Percentiles rank a stretch among this genome's conserved stretches.
These are phyloP conservation scores for Cladophialophora psammophila DNA, from an alignment of 2,329 filamentous ascomycete species.

Conservation along the genomic window DNA sequence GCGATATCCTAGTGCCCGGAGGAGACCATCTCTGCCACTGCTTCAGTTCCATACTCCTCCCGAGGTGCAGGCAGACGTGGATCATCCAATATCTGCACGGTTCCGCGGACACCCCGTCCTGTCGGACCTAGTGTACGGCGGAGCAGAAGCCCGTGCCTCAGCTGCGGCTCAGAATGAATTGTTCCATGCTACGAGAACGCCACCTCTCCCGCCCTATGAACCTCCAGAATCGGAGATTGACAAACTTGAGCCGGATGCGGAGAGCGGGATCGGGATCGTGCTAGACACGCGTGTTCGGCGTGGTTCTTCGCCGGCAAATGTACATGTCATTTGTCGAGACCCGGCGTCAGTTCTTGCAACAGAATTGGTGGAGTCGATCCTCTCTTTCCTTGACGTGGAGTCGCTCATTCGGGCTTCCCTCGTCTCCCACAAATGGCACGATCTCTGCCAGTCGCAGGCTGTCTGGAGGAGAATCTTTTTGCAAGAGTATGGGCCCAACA, in stretches of 20 bases:
- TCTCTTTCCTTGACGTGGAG: conserved; percentile 65
- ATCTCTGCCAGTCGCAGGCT: conserved; percentile 62
- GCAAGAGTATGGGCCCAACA: conserved; percentile 55
- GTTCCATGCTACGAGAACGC: conserved; percentile 40
- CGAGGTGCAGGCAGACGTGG: conserved; percentile 18
- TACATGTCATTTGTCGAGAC: conserved; percentile 55
- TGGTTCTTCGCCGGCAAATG: conserved; percentile 46
- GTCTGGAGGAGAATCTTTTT: conserved; percentile 71
- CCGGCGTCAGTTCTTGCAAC: conserved; percentile 63
- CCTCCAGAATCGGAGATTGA: conserved; percentile 39
- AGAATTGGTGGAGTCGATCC: conserved; percentile 66
- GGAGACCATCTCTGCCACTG: conserved; percentile 39
- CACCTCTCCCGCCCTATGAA: conserved; percentile 41
- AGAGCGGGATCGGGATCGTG: conserved; percentile 58
- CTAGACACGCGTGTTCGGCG: conserved; percentile 48
- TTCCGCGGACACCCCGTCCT: conserved; percentile 49
- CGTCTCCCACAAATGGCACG: conserved; percentile 65
- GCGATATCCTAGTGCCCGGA: conserved; percentile 26
- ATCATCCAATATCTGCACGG: conserved; percentile 34
- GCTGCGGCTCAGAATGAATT: conserved; percentile 59
- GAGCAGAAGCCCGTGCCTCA: conserved; percentile 56
- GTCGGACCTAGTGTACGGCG: conserved; percentile 50
- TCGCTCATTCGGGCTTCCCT: conserved; percentile 63
- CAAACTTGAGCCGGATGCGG: conserved; percentile 50
- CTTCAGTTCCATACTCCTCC: conserved; percentile 29